Conservation (phyloP, 345 rosid genomes). For the Dovyalis caffra region DNA sequence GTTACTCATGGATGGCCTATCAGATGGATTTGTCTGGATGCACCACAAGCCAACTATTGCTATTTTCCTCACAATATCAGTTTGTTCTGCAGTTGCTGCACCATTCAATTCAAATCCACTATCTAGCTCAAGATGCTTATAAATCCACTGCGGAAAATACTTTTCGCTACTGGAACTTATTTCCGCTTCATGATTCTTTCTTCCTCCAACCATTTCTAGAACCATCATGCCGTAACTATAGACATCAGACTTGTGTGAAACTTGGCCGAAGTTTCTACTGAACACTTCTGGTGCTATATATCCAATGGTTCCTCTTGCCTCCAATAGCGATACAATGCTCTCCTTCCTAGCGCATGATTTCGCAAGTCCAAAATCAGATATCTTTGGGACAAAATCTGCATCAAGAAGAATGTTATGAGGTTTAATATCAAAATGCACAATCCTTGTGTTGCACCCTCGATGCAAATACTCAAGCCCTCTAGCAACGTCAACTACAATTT, state of each 20-base stretch:
- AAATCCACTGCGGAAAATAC: slow-evolving; percentile 9
- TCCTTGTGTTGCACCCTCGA: slow-evolving; percentile 12
- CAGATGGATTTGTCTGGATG: slow-evolving; percentile 28
- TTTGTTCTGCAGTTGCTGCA: neutral
- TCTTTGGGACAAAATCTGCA: neutral
- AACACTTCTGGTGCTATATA: slow-evolving; percentile 16
- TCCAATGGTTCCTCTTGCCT: slow-evolving; percentile 15
- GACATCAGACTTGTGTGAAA: slow-evolving; percentile 6
- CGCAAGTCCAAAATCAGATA: slow-evolving; percentile 11
- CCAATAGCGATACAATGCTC: neutral
- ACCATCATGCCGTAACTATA: slow-evolving; percentile 17
- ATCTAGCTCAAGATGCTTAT: neutral
- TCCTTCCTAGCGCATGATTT: neutral
- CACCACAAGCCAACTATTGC: slow-evolving; percentile 27
- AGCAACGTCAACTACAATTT: slow-evolving; percentile 4
- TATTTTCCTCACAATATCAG: neutral
- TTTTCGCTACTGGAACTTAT: neutral
- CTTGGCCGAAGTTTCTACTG: slow-evolving; percentile 6
- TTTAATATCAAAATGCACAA: slow-evolving; percentile 8
- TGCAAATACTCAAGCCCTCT: slow-evolving; percentile 13
- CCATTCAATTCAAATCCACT: neutral
- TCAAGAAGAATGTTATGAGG: slow-evolving; percentile 2
- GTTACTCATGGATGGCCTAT: slow-evolving; percentile 31
- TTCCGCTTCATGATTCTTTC: neutral
- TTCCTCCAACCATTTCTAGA: slow-evolving; percentile 3